Conservation (phyloP, 1,284 basidiomycete genomes). For the Inonotus hispidus region DNA sequence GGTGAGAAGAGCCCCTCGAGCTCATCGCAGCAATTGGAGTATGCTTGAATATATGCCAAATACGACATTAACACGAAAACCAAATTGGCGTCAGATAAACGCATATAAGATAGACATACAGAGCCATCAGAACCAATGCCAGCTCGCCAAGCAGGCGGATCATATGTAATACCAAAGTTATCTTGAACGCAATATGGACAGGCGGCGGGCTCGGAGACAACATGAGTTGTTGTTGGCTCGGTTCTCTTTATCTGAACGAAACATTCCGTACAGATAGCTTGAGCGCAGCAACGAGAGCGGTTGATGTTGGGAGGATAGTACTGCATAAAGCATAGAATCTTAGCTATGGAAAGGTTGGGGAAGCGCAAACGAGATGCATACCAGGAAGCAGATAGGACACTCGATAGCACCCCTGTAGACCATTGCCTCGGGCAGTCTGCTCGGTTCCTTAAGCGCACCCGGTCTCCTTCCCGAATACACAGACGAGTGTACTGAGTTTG, state of each 20-base stretch:
- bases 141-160: slow-evolving; percentile 73
- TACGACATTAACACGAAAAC: not conserved
- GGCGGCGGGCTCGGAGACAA: slow-evolving; percentile 89
- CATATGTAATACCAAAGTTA: slow-evolving; percentile 93
- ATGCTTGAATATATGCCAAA: slow-evolving; percentile 8
- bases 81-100: not conserved
- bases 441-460: slow-evolving; percentile 47
- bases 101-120: slow-evolving; percentile 31
- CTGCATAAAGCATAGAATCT: slow-evolving; percentile 33
- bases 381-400: slow-evolving; percentile 99
- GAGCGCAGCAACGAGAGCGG: slow-evolving; percentile 94
- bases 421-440: slow-evolving; percentile 61
- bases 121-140: slow-evolving; percentile 67
- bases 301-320: slow-evolving; percentile 97
- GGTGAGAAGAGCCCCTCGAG: slow-evolving; percentile 37
- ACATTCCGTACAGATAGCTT: slow-evolving; percentile 98
- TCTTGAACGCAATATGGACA: slow-evolving; percentile 98
- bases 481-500: slow-evolving; percentile 31
- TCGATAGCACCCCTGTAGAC: slow-evolving; percentile 86
- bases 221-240: slow-evolving; percentile 89
- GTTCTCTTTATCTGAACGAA: slow-evolving; percentile 98
- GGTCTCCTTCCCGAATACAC: slow-evolving; percentile 34
- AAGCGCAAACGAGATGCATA: slow-evolving; percentile 37
- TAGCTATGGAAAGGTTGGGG: slow-evolving; percentile 14
- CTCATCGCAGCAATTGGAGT: slow-evolving; percentile 28